Conservation (phyloP, 805 yeast genomes). For the Schwanniomyces pseudopolymorphus region DNA sequence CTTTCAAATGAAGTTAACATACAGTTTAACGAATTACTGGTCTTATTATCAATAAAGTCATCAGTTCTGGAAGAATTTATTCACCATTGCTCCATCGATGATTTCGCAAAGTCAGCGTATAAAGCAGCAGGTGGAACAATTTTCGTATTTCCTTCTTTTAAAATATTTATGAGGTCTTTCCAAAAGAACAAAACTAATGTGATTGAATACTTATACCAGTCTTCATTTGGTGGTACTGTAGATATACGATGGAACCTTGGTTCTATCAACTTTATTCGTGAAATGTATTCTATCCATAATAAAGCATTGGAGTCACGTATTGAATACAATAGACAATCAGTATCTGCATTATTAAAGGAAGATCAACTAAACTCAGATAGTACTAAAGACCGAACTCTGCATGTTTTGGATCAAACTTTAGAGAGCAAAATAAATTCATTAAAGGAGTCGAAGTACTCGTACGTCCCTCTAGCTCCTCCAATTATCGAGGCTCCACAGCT, state of each 20-base stretch:
- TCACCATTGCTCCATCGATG: constrained; percentile 46
- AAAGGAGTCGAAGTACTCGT: constrained; percentile 44
- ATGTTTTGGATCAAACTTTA: constrained; percentile 33
- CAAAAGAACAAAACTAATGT: constrained; percentile 52
- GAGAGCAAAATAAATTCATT: constrained; percentile 38
- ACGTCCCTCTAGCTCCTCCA: constrained; percentile 71
- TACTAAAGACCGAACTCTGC: neutral
- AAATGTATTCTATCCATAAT: constrained; percentile 87
- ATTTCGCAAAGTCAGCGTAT: constrained; percentile 55
- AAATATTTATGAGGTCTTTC: constrained; percentile 72
- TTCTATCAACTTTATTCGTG: constrained; percentile 82
- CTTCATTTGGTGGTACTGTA: constrained; percentile 85
- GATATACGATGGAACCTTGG: constrained; percentile 95
- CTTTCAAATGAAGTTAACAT: constrained; percentile 60
- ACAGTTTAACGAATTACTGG: constrained; percentile 58
- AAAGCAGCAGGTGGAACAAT: constrained; percentile 78
- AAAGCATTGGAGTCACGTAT: constrained; percentile 65
- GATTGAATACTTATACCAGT: constrained; percentile 66
- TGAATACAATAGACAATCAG: constrained; percentile 25
- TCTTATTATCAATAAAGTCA: constrained; percentile 63
- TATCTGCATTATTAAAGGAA: constrained; percentile 8
- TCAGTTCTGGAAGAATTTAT: constrained; percentile 52
- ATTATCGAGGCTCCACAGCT: constrained; percentile 85
- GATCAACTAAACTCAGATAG: constrained; percentile 16
- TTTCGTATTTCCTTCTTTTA: constrained; percentile 74